Base-by-base conservation (phyloP, 2,329 filamentous ascomycete genomes). In the Aschersonia sp. region DNA sequence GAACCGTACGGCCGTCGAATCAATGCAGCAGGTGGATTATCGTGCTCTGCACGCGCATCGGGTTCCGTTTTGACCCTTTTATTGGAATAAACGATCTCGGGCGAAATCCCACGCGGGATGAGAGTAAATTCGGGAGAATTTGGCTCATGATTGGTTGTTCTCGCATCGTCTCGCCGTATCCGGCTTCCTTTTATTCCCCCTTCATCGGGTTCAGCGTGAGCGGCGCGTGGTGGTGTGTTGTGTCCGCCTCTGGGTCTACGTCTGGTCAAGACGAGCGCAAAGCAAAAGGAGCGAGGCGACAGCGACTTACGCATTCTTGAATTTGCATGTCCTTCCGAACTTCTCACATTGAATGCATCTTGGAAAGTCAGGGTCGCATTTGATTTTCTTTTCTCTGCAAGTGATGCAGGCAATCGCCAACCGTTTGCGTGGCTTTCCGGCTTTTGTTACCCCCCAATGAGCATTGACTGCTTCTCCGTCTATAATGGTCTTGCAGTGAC, bases 371-470 rank as follows among this genome's bases (percentile, higher is more conserved):
- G 88, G 89, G 54, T 95, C 87, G 59, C 89, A 95, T 64, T 94
- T 95, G 68, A 95, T 94, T 72, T 95, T 95, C 78, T 95, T 95
- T 67, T 95, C 88, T 45, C 89, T 79, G 62, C 89, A 95, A 10
- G 87, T 92, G 49, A 94, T 74, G 60, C 89, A 95, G n/a, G 87
- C 87, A 61, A 94, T 88, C 30, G 89, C 88, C 48, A 95, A 72
- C 48, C 89, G 76, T 68, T 95, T 95, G 54, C 89, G 79, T 44
- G 89, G 88, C 67, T 94, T 95, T 11, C 89, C 89, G 2, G 89
- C 88, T 66, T 95, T 95, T 37, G 89, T 95, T 8, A 94, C 81
- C 12, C 89, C 88, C 89, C 89, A 95, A 54, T 87, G 85, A 1
- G 88, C 86, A 60, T 94, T 95, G 46, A 95, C 87, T 0, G 74